phyloP scores from a whole-genome alignment of 306 rosid genomes.

The Styphnolobium japonicum region DNA sequence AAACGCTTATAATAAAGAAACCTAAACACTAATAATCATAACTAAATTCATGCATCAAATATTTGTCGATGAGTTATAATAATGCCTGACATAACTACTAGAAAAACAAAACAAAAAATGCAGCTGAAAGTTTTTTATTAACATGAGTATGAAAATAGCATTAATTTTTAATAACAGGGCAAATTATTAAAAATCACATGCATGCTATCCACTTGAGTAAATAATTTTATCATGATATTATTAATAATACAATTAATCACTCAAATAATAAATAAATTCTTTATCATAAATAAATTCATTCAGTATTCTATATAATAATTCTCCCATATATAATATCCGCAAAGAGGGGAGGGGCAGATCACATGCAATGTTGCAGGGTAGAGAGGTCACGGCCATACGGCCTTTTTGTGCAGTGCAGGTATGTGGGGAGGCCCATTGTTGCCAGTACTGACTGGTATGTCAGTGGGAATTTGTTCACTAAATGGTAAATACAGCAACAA shows the following conservation, averaged over 20 bases:
- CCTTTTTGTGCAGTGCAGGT: background rate
- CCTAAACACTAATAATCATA: too few species aligned
- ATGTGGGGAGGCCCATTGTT: slow-evolving; percentile 4
- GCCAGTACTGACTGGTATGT: background rate
- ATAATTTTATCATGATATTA: too few species aligned
- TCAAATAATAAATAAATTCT: background rate
- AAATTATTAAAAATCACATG: too few species aligned
- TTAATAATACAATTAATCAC: too few species aligned
- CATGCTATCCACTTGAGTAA: background rate
- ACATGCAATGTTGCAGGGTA: slow-evolving; percentile 18
- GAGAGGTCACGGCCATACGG: slow-evolving; percentile 5
- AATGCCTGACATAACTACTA: too few species aligned
- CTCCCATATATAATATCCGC: background rate
- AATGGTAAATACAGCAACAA: slow-evolving; percentile 14
- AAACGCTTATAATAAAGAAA: too few species aligned
- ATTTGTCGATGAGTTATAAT: too few species aligned
- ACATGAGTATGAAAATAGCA: too few species aligned
- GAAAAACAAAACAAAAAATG: too few species aligned
- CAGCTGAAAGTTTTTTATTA: too few species aligned
- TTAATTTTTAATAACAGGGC: background rate
- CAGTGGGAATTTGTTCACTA: slow-evolving; percentile 14
- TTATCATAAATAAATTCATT: too few species aligned
- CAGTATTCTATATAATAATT: background rate
- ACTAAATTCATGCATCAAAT: too few species aligned
- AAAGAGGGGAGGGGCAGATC: background rate